Evolutionary conservation across 306 rosid genomes (phyloP).

Genomic region (Cicer bijugum): DNA sequence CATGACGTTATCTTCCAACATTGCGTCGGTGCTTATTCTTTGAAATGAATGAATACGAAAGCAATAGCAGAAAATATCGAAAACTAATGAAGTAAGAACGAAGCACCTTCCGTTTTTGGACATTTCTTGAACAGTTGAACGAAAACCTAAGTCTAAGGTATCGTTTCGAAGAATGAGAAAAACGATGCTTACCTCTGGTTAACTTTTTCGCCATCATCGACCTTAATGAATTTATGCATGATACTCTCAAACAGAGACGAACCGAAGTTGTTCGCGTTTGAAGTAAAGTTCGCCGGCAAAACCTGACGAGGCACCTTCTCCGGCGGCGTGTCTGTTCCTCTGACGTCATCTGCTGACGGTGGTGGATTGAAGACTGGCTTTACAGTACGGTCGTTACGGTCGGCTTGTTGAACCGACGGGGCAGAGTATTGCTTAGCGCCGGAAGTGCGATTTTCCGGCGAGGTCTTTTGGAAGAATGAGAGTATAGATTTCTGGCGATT

Average conservation of each 20-base stretch:
- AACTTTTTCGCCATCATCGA: conserved; percentile 49
- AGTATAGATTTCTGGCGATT: conserved; percentile 86
- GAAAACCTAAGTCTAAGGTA: conserved; percentile 46
- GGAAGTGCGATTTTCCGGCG: conserved; percentile 51
- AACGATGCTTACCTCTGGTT: conserved; percentile 52
- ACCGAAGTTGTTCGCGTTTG: conserved; percentile 45
- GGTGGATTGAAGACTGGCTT: conserved; percentile 38
- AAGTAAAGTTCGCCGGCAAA: conserved; percentile 48
- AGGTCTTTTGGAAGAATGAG: conserved; percentile 71
- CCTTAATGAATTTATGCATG: conserved; percentile 79
- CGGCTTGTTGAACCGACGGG: conserved; percentile 36
- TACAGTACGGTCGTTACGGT: conserved; percentile 27
- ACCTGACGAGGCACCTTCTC: conserved; percentile 87
- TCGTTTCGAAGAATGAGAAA: not conserved
- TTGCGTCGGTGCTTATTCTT: not conserved
- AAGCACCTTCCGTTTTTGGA: conserved; percentile 3
- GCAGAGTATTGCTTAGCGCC: conserved; percentile 38
- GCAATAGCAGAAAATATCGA: not conserved
- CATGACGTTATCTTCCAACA: not conserved
- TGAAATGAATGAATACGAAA: not conserved
- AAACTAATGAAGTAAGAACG: not conserved
- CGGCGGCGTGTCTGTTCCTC: conserved; percentile 95
- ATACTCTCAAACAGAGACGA: conserved; percentile 72
- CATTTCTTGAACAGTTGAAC: conserved; percentile 1
- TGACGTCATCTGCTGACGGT: conserved; percentile 56